Base-by-base conservation (phyloP, 441 rosid species). In the Erodium texanum region DNA sequence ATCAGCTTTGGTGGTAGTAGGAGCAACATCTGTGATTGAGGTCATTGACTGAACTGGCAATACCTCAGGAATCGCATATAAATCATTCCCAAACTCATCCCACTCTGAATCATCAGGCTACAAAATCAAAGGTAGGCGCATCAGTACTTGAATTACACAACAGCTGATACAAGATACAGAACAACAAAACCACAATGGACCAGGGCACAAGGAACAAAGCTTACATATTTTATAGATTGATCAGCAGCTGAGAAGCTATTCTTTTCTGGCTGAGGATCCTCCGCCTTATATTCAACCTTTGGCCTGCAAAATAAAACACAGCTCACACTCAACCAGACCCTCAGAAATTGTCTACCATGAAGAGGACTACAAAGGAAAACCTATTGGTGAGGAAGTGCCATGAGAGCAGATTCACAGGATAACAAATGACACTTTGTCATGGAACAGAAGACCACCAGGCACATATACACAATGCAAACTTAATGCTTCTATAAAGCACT, bases 11-110 rank as follows among this genome's bases (percentile, higher is more conserved):
- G 71, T 88, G 54, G 89, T 72, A 66, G 98, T 88, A 50, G 82
- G 79, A 70, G 76, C 80, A 74, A 19, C 24, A 56, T 88, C 93
- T 36, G 78, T 80, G 74, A 72, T 19, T 36, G 83, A 79, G 77
- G 72, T 87, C 71, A 70, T 84, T 62, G 82, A 78, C 69, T 85
- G 89, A 69, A 84, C 76, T 3, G 84, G 80, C 24, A 78, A 76
- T 52, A 71, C 86, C 71, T 89, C 96, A 59, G 97, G 96, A 73
- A 95, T 86, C 18, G 97, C 85, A 75, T 95, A 95, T 38, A 95
- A 82, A 77, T 95, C 99, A 80, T 80, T 88, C 71, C 99, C 99
- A 75, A 95, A 95, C 76, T 95, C 99, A 83, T 95, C 99, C 87
- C 86, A 90, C 68, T 92, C 99, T 61, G 74, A 74, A 23, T 92